Percentiles rank a stretch among this genome's conserved stretches.
Evolutionary conservation across 305 asterid genomes (phyloP).

Genomic region (Fraxinus sp.): DNA sequence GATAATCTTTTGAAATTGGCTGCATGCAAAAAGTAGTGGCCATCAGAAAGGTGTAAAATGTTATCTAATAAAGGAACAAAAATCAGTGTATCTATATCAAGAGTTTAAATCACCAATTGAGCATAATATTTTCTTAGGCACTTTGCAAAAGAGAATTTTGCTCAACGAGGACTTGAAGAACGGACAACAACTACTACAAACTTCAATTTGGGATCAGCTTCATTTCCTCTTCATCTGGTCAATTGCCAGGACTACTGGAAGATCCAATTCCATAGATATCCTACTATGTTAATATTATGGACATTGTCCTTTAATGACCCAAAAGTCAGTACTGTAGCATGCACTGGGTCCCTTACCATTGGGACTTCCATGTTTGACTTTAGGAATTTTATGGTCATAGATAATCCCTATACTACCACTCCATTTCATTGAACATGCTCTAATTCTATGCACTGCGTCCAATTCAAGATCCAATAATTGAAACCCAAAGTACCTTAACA

Average conservation of each 20-base stretch:
- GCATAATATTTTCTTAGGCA: constrained; percentile 1
- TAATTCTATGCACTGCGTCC: neutral
- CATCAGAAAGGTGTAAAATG: constrained; percentile 18
- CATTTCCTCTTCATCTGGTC: neutral
- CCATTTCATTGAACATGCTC: neutral
- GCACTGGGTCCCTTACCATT: neutral
- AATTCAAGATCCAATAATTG: neutral
- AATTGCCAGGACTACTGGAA: neutral
- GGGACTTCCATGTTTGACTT: neutral
- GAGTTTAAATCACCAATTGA: constrained; percentile 1
- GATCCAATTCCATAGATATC: neutral
- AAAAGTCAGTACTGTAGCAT: neutral
- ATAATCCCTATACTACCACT: neutral
- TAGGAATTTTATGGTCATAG: neutral
- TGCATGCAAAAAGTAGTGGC: constrained; percentile 20
- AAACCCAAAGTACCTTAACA: neutral
- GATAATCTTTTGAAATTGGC: constrained; percentile 27
- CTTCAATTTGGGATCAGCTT: neutral
- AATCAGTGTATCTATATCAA: constrained; percentile 13
- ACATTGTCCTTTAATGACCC: neutral
- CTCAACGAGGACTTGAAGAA: constrained; percentile 4
- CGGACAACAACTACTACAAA: neutral
- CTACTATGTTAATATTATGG: neutral
- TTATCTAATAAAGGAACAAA: constrained; percentile 7
- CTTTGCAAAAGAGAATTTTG: neutral